These are phyloP conservation scores for Daedaleopsis sinensis DNA, from an alignment of 768 basidiomycete genomes.

Conservation along the genomic window DNA sequence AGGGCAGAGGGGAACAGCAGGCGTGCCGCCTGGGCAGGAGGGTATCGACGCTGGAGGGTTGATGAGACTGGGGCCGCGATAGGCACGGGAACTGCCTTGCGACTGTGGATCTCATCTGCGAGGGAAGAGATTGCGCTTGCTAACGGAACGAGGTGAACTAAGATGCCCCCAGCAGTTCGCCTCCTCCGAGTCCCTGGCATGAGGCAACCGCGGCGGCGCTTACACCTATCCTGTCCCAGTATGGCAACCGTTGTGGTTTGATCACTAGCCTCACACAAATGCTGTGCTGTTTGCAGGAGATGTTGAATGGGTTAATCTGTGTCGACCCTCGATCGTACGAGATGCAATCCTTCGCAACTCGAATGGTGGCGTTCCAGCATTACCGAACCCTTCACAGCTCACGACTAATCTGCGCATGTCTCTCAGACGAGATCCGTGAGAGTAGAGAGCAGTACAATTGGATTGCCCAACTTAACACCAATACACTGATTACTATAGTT, in stretches of 20 bases:
- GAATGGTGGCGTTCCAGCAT: too few species aligned
- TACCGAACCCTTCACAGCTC: too few species aligned
- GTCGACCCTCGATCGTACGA: too few species aligned
- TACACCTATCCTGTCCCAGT: neutral
- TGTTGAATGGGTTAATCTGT: too few species aligned
- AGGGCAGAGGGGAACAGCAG: slow-evolving; percentile 20
- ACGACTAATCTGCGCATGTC: neutral
- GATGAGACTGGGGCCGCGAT: slow-evolving; percentile 12
- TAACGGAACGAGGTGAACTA: neutral
- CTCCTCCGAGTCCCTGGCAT: neutral
- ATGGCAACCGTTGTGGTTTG: slow-evolving; percentile 6
- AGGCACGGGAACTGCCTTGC: neutral
- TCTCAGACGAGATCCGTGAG: neutral
- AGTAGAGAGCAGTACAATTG: too few species aligned
- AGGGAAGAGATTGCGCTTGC: neutral
- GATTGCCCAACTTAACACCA: neutral
- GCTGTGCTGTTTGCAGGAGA: neutral
- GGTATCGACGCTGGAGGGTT: slow-evolving; percentile 2
- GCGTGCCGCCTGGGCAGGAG: neutral
- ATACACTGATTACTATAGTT: neutral
- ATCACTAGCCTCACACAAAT: neutral
- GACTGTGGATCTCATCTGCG: neutral
- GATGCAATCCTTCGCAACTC: too few species aligned
- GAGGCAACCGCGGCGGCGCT: neutral
- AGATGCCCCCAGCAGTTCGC: neutral